Conservation (phyloP, 371 early-diverging fungal genomes). For the Dinochytrium kinnereticum region DNA sequence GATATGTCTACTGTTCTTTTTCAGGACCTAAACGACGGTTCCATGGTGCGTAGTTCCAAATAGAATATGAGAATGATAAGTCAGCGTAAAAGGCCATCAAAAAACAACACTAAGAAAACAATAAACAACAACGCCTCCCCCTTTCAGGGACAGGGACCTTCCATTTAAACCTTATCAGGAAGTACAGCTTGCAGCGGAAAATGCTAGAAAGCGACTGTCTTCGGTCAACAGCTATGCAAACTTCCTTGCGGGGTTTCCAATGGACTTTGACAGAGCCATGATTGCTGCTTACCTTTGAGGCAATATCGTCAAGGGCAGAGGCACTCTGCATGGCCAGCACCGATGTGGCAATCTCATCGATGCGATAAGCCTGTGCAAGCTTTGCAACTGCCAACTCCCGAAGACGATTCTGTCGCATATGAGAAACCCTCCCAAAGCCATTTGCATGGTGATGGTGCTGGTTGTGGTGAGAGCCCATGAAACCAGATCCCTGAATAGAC, state of each 20-base stretch:
- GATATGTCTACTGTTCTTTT: constrained; percentile 20
- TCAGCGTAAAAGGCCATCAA: too few species aligned
- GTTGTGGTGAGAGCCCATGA: constrained; percentile 18
- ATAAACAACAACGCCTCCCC: too few species aligned
- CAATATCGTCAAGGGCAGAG: constrained; percentile 39
- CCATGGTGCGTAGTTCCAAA: too few species aligned
- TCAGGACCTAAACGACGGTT: constrained; percentile 36
- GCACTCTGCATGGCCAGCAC: constrained; percentile 43
- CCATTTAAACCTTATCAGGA: too few species aligned
- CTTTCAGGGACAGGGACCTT: too few species aligned
- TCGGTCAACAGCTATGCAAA: too few species aligned
- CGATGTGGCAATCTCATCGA: constrained; percentile 39
- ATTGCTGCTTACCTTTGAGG: constrained; percentile 24
- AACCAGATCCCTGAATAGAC: constrained; percentile 5
- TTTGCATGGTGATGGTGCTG: neutral
- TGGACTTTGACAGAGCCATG: too few species aligned
- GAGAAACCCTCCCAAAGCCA: constrained; percentile 18
- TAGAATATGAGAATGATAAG: too few species aligned
- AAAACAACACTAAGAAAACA: too few species aligned
- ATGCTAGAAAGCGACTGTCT: too few species aligned
- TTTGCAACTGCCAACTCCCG: constrained; percentile 38
- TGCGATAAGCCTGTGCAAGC: constrained; percentile 38
- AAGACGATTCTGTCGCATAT: constrained; percentile 30
- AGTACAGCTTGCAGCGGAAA: too few species aligned
- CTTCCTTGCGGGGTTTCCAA: too few species aligned